Evolutionary conservation across 179 eudicot species (phyloP).

Genomic region (Monotropa hypopitys): DNA sequence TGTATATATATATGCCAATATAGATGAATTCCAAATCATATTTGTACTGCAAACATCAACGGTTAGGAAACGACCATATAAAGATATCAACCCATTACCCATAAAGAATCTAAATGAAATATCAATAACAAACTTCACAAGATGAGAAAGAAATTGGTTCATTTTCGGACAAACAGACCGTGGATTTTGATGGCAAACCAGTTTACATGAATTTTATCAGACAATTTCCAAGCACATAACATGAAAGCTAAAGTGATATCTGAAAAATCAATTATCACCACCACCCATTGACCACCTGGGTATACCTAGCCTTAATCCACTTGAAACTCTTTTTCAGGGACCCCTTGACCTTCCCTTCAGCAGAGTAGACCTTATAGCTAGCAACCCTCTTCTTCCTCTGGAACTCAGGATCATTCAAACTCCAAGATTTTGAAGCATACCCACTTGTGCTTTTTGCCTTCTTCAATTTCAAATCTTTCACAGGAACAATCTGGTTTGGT

Average conservation of each 20-base stretch:
- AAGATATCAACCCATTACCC: not conserved
- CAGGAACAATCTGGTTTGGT: slow-evolving; percentile 2
- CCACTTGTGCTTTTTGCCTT: slow-evolving; percentile 19
- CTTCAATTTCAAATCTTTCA: slow-evolving; percentile 16
- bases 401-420: slow-evolving; percentile 32
- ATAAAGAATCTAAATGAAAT: not conserved
- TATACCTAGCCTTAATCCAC: slow-evolving; percentile 31
- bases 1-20: not conserved
- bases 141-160: not conserved
- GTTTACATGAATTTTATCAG: not conserved
- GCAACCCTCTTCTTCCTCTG: slow-evolving; percentile 44
- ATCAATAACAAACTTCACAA: not conserved
- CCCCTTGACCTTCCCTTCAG: slow-evolving; percentile 44
- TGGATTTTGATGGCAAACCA: slow-evolving; percentile 1
- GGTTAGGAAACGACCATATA: not conserved
- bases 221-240: slow-evolving; percentile 3
- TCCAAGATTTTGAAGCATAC: slow-evolving; percentile 26
- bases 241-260: not conserved
- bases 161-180: slow-evolving; percentile 1
- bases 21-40: not conserved
- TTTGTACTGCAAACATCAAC: not conserved
- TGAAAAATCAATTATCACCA: slow-evolving; percentile 8
- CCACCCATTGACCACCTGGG: slow-evolving; percentile 29
- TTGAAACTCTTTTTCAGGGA: slow-evolving; percentile 35
- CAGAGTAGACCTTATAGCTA: slow-evolving; percentile 33